Evolutionary conservation across 2,329 filamentous ascomycete species (phyloP), one percentile per base, ranked within the genome.

Genomic region (Colletotrichum caudatum): DNA sequence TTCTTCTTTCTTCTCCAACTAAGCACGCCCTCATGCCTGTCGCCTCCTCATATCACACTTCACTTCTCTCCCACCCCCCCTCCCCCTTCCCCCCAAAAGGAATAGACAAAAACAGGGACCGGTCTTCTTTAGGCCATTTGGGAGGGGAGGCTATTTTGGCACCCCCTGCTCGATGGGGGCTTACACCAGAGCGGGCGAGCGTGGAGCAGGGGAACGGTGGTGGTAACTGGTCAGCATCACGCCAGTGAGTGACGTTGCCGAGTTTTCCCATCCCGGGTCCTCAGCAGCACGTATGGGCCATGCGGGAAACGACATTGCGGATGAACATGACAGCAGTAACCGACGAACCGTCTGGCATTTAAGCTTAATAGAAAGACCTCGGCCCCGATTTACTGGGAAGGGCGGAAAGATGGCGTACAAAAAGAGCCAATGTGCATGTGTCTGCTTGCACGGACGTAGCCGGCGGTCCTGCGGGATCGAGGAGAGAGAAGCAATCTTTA

Each of bases 291-390:
- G 53, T 44, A 59, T 37, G 48, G 41, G n/a, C 53, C n/a, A 71
- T 69, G 59, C 58, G 63, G 6, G n/a, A 68, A 64, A 41, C 12
- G 65, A 59, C 53, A 64, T 64, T 46, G 64, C 53, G 58, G 64
- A 56, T 53, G 64, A 57, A 53, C 59, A 8, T 54, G 69, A 54
- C 48, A 46, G 53, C 14, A 41, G 58, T 44, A n/a, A 61, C 33
- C 56, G 20, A 33, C 35, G 44, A 51, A 37, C 57, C 16, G 53
- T 59, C 65, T 62, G 57, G 53, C 65, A 60, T 71, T 71, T 71
- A 71, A 71, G 69, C 69, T 71, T 71, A 71, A 69, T 41, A 29
- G 33, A 53, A 71, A 59, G 64, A 39, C 37, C 53, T 46, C 26
- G 5, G 37, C 18, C 59, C 69, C 53, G 33, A 46, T 18, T 6